These are phyloP conservation scores for Tuber aestivum DNA, from an alignment of 495 filamentous ascomycete genomes.

Conservation along the genomic window DNA sequence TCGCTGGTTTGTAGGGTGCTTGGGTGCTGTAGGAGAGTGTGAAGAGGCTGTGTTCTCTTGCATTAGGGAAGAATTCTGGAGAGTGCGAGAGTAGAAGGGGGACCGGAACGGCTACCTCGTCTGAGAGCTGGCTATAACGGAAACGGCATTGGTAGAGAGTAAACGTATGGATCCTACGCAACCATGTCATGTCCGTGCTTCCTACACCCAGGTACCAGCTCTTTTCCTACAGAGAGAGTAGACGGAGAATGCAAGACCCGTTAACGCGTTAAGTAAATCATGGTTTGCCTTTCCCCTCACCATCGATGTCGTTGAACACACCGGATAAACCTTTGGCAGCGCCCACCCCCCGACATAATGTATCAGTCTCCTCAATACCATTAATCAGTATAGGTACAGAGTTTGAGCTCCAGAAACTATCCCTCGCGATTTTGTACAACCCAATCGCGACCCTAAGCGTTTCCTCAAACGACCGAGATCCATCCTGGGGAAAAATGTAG, in stretches of 20 bases:
- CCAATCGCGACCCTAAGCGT: conserved; percentile 70
- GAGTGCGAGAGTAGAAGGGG: too few relatives aligned
- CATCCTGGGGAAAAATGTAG: conserved; percentile 81
- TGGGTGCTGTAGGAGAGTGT: too few relatives aligned
- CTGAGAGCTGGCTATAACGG: too few relatives aligned
- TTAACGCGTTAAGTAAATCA: conserved; percentile 59
- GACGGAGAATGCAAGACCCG: too few relatives aligned
- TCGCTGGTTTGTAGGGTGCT: too few relatives aligned
- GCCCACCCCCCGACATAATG: conserved; percentile 70
- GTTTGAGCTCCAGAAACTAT: conserved; percentile 75
- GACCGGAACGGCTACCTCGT: too few relatives aligned
- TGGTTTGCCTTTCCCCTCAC: conserved; percentile 48
- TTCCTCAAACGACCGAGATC: conserved; percentile 67
- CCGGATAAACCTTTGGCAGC: conserved; percentile 62
- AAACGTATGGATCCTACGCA: too few relatives aligned
- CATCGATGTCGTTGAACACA: background rate
- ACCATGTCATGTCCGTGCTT: too few relatives aligned
- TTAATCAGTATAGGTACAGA: conserved; percentile 82
- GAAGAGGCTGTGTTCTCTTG: too few relatives aligned
- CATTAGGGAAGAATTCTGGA: too few relatives aligned
- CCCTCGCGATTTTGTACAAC: conserved; percentile 73
- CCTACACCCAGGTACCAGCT: conserved; percentile 64
- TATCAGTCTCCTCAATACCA: conserved; percentile 81
- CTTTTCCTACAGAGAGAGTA: conserved; percentile 57
- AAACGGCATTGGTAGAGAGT: too few relatives aligned